phyloP scores from a whole-genome alignment of 768 basidiomycete species.

The Dacryopinax spathularia region DNA sequence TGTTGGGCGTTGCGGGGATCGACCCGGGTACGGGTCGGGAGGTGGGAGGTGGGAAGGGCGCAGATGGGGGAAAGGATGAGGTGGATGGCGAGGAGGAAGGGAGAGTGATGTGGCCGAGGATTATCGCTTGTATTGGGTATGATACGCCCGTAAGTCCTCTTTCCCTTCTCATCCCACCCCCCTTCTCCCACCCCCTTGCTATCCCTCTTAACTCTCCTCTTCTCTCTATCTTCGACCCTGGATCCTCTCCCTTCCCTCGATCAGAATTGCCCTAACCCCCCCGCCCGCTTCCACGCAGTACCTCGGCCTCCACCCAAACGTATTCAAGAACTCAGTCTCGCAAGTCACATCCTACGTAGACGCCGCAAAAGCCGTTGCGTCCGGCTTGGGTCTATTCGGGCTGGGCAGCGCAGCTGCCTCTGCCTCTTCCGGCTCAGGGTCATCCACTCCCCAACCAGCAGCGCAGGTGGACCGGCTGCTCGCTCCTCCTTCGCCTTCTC shows the following conservation, averaged over 20 bases:
- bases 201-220: no score
- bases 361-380: conserved; percentile 48
- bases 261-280: no score
- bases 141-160: conserved; percentile 71
- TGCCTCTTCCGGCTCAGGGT: conserved; percentile 6
- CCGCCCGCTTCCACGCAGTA: conserved; percentile 41
- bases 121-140: conserved; percentile 71
- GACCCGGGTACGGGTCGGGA: no score
- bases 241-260: no score
- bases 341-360: conserved; percentile 59
- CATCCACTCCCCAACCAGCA: conserved; percentile 1
- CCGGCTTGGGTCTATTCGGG: conserved; percentile 41
- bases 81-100: background rate
- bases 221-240: no score
- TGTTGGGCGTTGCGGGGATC: background rate
- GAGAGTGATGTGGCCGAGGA: conserved; percentile 59
- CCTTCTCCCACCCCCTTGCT: background rate
- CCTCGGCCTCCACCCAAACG: conserved; percentile 68
- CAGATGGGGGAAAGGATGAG: background rate
- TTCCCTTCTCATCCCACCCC: background rate
- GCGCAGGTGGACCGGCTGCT: background rate
- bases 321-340: conserved; percentile 71
- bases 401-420: conserved; percentile 14
- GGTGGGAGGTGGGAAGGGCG: background rate
- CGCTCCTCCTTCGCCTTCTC: conserved; percentile 10